These are phyloP conservation scores for Arbutus unedo DNA, from an alignment of 148 eudicot species.

Conservation along the genomic window DNA sequence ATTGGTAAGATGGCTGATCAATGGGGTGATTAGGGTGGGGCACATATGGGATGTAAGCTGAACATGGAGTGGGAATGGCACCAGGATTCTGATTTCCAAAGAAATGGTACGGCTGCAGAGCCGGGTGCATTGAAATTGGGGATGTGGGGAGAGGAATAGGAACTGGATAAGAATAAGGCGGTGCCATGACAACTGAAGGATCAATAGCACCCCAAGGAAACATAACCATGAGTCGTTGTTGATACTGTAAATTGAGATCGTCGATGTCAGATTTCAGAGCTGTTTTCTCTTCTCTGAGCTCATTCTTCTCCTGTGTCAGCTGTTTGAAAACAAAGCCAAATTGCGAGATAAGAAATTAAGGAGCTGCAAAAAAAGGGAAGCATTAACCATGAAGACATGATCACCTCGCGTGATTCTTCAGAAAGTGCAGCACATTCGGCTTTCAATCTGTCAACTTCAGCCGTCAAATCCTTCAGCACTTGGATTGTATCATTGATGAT, in stretches of 20 bases:
- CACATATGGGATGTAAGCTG: slow-evolving; percentile 46
- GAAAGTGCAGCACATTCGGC: slow-evolving; percentile 49
- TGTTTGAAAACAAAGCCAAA: slow-evolving; percentile 24
- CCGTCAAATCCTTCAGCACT: slow-evolving; percentile 52
- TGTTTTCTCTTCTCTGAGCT: slow-evolving; percentile 63
- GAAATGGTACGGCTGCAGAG: slow-evolving; percentile 54
- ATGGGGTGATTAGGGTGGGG: slow-evolving; percentile 31
- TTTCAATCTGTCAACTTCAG: slow-evolving; percentile 56
- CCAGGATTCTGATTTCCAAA: slow-evolving; percentile 46
- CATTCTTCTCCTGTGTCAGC: slow-evolving; percentile 70
- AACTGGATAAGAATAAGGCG: slow-evolving; percentile 49
- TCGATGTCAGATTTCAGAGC: slow-evolving; percentile 60
- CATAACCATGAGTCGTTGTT: slow-evolving; percentile 48
- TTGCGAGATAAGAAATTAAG: slow-evolving; percentile 19
- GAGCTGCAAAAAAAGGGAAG: slow-evolving; percentile 10
- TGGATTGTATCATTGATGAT: slow-evolving; percentile 59
- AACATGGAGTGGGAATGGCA: slow-evolving; percentile 32
- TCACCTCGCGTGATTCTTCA: slow-evolving; percentile 67
- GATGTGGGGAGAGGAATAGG: slow-evolving; percentile 46
- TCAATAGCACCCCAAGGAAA: slow-evolving; percentile 58
- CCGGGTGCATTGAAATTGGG: slow-evolving; percentile 55
- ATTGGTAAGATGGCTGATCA: slow-evolving; percentile 40
- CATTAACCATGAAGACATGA: slow-evolving; percentile 10
- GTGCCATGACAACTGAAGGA: slow-evolving; percentile 56
- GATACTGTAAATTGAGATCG: slow-evolving; percentile 51